phyloP scores from a whole-genome alignment of 306 rosid genomes.

The Hippophae gyantsensis region DNA sequence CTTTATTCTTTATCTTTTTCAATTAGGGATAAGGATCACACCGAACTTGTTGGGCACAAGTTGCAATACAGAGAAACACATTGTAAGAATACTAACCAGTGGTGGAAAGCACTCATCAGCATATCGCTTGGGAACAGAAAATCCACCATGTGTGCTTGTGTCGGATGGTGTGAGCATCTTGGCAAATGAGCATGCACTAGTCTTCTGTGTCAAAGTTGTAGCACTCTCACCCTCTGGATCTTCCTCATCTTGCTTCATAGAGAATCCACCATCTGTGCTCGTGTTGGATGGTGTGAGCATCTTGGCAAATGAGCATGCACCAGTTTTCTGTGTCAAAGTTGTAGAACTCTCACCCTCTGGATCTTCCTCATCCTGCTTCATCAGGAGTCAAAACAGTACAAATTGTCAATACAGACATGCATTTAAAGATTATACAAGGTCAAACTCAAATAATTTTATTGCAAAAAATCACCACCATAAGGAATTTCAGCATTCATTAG shows the following conservation, averaged over 20 bases:
- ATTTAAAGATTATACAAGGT: conserved; percentile 4
- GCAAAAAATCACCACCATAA: no score
- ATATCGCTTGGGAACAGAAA: conserved; percentile 46
- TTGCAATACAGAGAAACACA: conserved; percentile 1
- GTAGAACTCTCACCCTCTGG: conserved; percentile 11
- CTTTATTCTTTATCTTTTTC: no score
- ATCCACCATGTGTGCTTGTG: conserved; percentile 67
- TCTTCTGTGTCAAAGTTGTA: conserved; percentile 14
- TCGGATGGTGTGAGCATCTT: conserved; percentile 65
- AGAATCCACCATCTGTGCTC: conserved; percentile 19
- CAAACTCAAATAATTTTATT: background rate
- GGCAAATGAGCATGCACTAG: conserved; percentile 14
- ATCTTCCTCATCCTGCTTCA: conserved; percentile 31
- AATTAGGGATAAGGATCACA: no score
- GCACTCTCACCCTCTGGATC: conserved; percentile 12
- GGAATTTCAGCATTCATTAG: conserved; percentile 7
- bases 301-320: conserved; percentile 26
- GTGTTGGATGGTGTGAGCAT: conserved; percentile 60
- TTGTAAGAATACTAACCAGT: conserved; percentile 44
- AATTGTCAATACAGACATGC: conserved; percentile 5
- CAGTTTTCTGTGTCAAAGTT: conserved; percentile 14
- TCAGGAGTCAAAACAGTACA: conserved; percentile 1
- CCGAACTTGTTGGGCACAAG: background rate
- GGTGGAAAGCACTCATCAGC: conserved; percentile 52
- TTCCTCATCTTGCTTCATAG: conserved; percentile 31